Conservation (phyloP, 139 green algal genomes). For the Bryopsis sp. region DNA sequence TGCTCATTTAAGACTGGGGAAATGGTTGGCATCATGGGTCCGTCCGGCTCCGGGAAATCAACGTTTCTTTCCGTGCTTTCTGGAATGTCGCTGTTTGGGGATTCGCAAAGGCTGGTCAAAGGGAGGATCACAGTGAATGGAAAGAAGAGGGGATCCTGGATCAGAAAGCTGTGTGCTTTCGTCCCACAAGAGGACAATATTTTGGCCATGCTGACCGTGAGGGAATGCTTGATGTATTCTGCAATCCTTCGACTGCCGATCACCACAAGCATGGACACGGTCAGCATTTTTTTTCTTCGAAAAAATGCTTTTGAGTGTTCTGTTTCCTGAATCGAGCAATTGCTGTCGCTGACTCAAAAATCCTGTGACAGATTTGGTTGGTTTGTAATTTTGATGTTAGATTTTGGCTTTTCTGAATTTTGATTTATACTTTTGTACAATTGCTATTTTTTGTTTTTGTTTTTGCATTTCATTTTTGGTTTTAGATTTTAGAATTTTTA, state of each 20-base stretch:
- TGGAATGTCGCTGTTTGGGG: neutral
- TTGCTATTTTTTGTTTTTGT: neutral
- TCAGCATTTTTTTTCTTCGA: too few relatives aligned
- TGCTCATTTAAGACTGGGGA: slow-evolving; percentile 14
- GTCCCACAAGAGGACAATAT: slow-evolving; percentile 67
- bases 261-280: too few relatives aligned
- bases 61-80: slow-evolving; percentile 56
- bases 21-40: slow-evolving; percentile 37
- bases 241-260: slow-evolving; percentile 47
- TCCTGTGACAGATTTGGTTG: too few relatives aligned
- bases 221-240: slow-evolving; percentile 51
- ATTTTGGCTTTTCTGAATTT: too few relatives aligned
- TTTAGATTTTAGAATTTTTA: too few relatives aligned
- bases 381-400: too few relatives aligned
- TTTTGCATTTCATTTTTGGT: slow-evolving; percentile 18
- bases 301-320: too few relatives aligned
- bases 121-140: slow-evolving; percentile 2
- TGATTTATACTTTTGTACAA: too few relatives aligned
- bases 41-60: slow-evolving; percentile 61
- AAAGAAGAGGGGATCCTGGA: neutral
- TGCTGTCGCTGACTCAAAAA: too few relatives aligned
- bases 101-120: neutral
- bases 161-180: slow-evolving; percentile 35
- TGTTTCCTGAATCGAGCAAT: too few relatives aligned
- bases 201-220: slow-evolving; percentile 57